phyloP scores from a whole-genome alignment of 192 early-diverging fungal species.

The Coemansia sp. region DNA sequence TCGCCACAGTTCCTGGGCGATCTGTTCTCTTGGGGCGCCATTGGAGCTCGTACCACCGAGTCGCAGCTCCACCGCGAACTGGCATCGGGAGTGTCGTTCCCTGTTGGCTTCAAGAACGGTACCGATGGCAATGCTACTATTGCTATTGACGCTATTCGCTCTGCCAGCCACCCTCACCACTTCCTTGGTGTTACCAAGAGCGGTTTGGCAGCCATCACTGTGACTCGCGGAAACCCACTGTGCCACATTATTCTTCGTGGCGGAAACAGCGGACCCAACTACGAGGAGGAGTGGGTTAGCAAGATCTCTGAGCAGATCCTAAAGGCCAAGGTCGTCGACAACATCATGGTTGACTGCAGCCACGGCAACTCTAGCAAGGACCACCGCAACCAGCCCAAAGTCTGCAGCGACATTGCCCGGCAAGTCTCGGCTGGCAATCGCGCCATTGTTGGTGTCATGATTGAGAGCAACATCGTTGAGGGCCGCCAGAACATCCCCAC shows the following conservation, averaged over 20 bases:
- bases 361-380: constrained; percentile 93
- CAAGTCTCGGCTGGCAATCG: constrained; percentile 76
- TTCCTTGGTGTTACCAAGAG: constrained; percentile 96
- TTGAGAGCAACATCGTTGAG: constrained; percentile 87
- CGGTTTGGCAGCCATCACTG: constrained; percentile 87
- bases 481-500: constrained; percentile 85
- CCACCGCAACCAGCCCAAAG: constrained; percentile 83
- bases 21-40: constrained; percentile 95
- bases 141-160: constrained; percentile 75
- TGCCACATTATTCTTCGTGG: constrained; percentile 94
- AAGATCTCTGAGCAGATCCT: constrained; percentile 61
- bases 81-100: constrained; percentile 91
- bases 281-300: constrained; percentile 64
- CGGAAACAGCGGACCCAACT: constrained; percentile 89
- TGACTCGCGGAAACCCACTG: constrained; percentile 79
- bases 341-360: constrained; percentile 94
- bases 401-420: constrained; percentile 65
- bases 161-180: constrained; percentile 77
- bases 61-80: constrained; percentile 95
- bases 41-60: constrained; percentile 96
- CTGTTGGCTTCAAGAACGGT: constrained; percentile 98
- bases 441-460: constrained; percentile 85
- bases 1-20: constrained; percentile 95
- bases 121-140: constrained; percentile 88
- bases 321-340: constrained; percentile 65